phyloP scores from a whole-genome alignment of 2,329 filamentous ascomycete genomes.

The Colletotrichum sp. region DNA sequence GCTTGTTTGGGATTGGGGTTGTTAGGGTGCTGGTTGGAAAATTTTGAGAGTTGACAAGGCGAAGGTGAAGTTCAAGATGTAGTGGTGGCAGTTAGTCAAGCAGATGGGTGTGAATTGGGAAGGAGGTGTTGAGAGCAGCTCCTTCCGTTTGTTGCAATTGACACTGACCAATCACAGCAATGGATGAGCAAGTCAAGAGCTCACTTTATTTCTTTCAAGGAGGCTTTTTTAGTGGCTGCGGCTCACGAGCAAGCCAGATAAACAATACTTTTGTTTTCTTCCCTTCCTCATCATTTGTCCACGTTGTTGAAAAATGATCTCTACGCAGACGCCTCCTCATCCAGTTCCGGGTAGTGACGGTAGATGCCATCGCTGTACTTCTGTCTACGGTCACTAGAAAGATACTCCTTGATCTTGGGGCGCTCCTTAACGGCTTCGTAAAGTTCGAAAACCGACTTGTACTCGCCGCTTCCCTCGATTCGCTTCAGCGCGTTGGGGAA shows the following conservation, averaged over 20 bases:
- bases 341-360: constrained; percentile 76
- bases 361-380: constrained; percentile 71
- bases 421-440: constrained; percentile 67
- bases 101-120: background rate
- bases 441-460: constrained; percentile 65
- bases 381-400: constrained; percentile 67
- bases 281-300: background rate
- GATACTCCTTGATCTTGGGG: constrained; percentile 70
- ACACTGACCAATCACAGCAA: background rate
- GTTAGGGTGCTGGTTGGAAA: background rate
- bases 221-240: background rate
- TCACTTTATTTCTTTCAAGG: background rate
- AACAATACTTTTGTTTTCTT: background rate
- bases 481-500: constrained; percentile 71
- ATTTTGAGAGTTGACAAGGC: background rate
- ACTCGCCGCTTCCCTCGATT: constrained; percentile 61
- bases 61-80: background rate
- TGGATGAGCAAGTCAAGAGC: background rate
- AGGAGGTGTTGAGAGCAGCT: background rate
- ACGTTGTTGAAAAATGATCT: rapidly evolving
- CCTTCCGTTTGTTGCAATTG: background rate
- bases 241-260: background rate
- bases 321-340: constrained; percentile 41
- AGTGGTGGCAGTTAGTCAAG: background rate
- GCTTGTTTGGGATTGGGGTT: rapidly evolving